Evolutionary conservation across 495 filamentous ascomycete genomes (phyloP), one percentile per base, ranked within the genome.

Genomic region (Xylaria longipes): DNA sequence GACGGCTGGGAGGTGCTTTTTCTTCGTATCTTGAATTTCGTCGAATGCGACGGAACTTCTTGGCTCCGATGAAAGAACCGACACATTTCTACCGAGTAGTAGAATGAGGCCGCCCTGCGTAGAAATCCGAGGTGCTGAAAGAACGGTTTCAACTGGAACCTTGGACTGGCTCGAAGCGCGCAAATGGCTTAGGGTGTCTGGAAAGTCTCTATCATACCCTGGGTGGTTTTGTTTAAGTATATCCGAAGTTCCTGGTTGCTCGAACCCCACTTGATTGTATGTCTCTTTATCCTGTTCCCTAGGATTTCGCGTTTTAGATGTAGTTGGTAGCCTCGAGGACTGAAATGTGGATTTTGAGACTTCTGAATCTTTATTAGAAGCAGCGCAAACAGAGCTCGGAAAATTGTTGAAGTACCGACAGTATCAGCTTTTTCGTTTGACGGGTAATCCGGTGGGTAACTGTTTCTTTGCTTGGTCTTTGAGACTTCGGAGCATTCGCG

Each of bases 331-430:
- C 62, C 69, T 31, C 20, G 48, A 39, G 62, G 61, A n/a, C 62
- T 60, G 61, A 57, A 64, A 8, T 39, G 35, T 43, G 48, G 50
- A 2, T 15, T 39, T 25, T 39, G 48, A 48, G n/a, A 60, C 48
- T 64, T 27, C 50, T 46, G 15, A 37, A n/a, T 22, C 0, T 17
- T 11, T 57, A 15, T 71, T n/a, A 71, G 52, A n/a, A 20, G 5
- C 17, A 35, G 25, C 5, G 2, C 29, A 46, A 25, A 39, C 20
- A 57, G n/a, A 45, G 3, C 37, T 35, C n/a, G 37, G 61, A 43
- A 5, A 27, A 54, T 71, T 57, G 62, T 45, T 71, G 61, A 65
- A 60, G 66, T 71, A 71, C 69, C 69, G 52, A 71, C 69, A 66
- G 50, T 66, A 12, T 25, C 6, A 2, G 17, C 27, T 33, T 27